Evolutionary conservation across 371 early-diverging fungal genomes (phyloP), one percentile per base, ranked within the genome.

Genomic region (Lichtheimia ramosa): DNA sequence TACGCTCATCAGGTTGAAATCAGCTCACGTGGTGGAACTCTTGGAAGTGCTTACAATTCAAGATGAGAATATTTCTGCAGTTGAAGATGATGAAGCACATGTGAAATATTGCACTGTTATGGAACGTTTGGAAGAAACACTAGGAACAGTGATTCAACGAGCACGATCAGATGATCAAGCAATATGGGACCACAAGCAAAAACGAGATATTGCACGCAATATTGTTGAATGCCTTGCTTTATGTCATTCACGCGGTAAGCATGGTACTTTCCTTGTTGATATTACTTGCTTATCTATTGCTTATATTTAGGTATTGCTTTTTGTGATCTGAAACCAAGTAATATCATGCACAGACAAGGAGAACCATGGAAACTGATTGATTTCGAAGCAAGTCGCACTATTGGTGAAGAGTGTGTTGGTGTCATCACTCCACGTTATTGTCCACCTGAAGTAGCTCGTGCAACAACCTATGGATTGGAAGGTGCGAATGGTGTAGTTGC

Each of bases 401-500:
- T 78, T 46, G 66, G 69, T 12, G 73, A 68, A 56, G 69, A 68
- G 48, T 58, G 64, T 24, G 64, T 68, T 28, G 64, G 64, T 14
- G 58, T 68, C 1, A 68, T 68, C 14, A 68, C 69, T 13, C 69
- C 69, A 2, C 69, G 69, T 18, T 63, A 65, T 20, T 65, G 61
- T 28, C 70, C 79, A 7, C 79, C 79, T 62, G 79, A 79, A 58
- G 79, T 79, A 0, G 79, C 79, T 7, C 58, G 74, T 20, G 79
- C 79, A 7, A 79, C 79, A 1, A 79, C 79, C 0, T 79, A 79
- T 48, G 79, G 79, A 1, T 54, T 75, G 8, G 79, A 79, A 56
- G 79, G 79, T 16, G 73, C 79, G 6, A 74, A 74, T 49, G 79
- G 79, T 12, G 79, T 79, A 0, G 79, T 79, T 5, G 79, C 79